Evolutionary conservation across 2,329 filamentous ascomycete species (phyloP).

Genomic region (Aspergillus floridensis): DNA sequence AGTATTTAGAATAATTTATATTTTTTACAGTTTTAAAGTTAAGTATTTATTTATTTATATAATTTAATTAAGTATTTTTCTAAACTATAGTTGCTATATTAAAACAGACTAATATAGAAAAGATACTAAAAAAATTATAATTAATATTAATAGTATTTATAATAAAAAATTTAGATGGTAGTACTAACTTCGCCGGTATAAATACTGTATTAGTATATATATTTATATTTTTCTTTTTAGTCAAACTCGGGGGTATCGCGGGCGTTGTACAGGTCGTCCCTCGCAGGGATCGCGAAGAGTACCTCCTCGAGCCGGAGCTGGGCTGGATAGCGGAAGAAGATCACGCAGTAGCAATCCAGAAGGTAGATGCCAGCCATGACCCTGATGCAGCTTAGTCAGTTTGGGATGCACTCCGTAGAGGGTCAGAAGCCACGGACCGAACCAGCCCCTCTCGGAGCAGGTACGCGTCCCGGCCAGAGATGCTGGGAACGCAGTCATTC

Average conservation of each 20-base stretch:
- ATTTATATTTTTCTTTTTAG: no score
- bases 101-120: neutral
- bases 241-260: neutral
- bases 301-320: neutral
- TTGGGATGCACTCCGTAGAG: neutral
- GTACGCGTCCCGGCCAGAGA: neutral
- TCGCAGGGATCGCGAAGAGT: neutral
- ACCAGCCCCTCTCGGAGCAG: neutral
- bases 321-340: neutral
- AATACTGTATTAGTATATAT: no score
- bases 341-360: neutral
- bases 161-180: no score
- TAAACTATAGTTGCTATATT: neutral
- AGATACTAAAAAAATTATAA: neutral
- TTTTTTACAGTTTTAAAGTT: neutral
- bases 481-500: neutral
- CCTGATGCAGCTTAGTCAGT: neutral
- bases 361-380: neutral
- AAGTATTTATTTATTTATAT: neutral
- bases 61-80: neutral
- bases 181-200: fast-evolving
- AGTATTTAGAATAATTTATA: neutral
- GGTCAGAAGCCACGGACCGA: neutral
- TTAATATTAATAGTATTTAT: no score
- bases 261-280: neutral